Percentiles rank a stretch among this genome's conserved stretches.
Evolutionary conservation across 805 yeast species (phyloP).

Genomic region (Monosporozyma yasuniensis): DNA sequence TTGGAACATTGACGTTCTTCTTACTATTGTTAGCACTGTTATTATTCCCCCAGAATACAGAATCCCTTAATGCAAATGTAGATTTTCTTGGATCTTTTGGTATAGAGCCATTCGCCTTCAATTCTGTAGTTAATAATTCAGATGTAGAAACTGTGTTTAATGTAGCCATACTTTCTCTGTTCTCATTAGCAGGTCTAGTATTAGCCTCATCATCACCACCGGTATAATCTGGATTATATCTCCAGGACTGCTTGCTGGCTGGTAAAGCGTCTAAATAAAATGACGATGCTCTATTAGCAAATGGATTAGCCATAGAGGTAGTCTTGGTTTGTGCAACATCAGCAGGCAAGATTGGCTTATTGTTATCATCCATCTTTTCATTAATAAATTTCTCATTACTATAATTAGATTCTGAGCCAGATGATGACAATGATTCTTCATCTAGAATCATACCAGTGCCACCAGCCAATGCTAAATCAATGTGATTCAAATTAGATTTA

Average conservation of each 20-base stretch:
- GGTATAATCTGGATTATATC: constrained; percentile 30
- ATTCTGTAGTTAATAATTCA: constrained; percentile 67
- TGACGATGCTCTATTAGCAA: constrained; percentile 23
- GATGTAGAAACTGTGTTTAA: constrained; percentile 80
- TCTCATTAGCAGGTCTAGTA: constrained; percentile 29
- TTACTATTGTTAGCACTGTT: neutral
- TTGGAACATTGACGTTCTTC: neutral
- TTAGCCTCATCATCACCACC: constrained; percentile 3
- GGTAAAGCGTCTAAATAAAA: constrained; percentile 29
- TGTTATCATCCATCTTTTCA: constrained; percentile 2
- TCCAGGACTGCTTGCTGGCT: constrained; percentile 48
- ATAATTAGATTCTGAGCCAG: constrained; percentile 38
- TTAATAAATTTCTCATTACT: constrained; percentile 9
- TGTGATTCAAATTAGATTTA: constrained; percentile 31
- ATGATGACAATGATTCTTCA: constrained; percentile 36
- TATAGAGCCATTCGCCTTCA: constrained; percentile 51
- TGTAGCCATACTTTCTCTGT: constrained; percentile 59
- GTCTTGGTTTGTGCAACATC: constrained; percentile 16
- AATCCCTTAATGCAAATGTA: constrained; percentile 33
- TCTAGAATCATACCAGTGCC: constrained; percentile 41
- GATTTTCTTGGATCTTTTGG: constrained; percentile 38
- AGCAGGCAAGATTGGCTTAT: constrained; percentile 1
- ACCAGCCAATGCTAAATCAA: constrained; percentile 32
- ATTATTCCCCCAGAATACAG: constrained; percentile 31
- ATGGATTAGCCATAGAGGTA: constrained; percentile 19